A percentile compares a stretch with the other conserved stretches of the same genome.
Conservation (phyloP, 148 eudicot genomes). For the Rhododendron molle region DNA sequence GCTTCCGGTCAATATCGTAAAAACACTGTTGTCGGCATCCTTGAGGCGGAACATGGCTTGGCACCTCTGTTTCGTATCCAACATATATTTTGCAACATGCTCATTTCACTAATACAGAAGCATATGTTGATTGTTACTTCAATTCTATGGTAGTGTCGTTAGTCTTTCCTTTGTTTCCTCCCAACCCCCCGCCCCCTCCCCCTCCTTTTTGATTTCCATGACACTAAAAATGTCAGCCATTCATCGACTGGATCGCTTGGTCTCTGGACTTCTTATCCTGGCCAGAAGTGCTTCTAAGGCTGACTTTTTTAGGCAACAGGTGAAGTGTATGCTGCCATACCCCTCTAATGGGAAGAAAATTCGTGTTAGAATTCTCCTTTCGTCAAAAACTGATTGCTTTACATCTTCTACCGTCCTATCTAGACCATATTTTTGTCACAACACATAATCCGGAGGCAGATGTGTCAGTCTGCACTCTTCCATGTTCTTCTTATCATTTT, state of each 20-base stretch:
- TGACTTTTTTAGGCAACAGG: constrained; percentile 84
- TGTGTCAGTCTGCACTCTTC: neutral
- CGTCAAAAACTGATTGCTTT: neutral
- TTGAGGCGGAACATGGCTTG: constrained; percentile 83
- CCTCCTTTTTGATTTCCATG: constrained; percentile 22
- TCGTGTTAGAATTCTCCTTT: neutral
- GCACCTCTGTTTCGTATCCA: constrained; percentile 94
- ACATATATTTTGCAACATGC: constrained; percentile 1
- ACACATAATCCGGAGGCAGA: neutral
- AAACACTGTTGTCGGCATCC: constrained; percentile 92
- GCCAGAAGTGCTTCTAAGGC: constrained; percentile 89
- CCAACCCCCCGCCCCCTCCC: neutral
- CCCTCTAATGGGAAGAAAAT: neutral
- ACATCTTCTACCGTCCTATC: neutral
- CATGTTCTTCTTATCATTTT: neutral
- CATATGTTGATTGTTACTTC: neutral
- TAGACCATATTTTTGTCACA: neutral
- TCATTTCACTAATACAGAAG: neutral
- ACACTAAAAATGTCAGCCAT: constrained; percentile 55
- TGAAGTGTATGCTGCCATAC: constrained; percentile 21
- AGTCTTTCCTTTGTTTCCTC: neutral
- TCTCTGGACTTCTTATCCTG: constrained; percentile 89
- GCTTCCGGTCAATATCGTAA: constrained; percentile 98
- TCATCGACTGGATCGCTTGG: constrained; percentile 94
- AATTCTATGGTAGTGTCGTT: neutral